phyloP scores from a whole-genome alignment of 129 eudicot species.

The Tagetes patula region DNA sequence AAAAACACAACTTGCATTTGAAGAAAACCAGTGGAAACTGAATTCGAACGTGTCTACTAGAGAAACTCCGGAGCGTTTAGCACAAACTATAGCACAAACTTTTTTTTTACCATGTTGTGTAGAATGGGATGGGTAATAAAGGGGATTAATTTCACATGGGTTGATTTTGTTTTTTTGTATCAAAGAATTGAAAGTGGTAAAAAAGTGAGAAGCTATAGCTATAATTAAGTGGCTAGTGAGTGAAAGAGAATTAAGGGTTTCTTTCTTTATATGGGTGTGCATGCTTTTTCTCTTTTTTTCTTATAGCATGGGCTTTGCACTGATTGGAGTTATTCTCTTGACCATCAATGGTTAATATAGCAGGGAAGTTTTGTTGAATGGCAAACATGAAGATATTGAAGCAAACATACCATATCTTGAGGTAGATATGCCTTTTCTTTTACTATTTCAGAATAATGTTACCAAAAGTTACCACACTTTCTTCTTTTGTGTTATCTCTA shows the following conservation, averaged over 20 bases:
- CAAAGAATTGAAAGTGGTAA: conserved; percentile 29
- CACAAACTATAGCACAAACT: no score
- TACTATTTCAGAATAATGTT: neutral
- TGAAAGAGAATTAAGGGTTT: conserved; percentile 28
- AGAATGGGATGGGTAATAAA: conserved; percentile 32
- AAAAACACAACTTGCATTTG: no score
- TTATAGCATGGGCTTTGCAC: conserved; percentile 56
- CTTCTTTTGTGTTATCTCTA: neutral
- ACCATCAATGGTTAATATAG: conserved; percentile 44
- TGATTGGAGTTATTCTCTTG: conserved; percentile 47
- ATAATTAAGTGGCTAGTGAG: conserved; percentile 30
- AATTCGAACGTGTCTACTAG: no score
- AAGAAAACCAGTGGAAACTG: no score
- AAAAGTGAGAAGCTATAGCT: conserved; percentile 41
- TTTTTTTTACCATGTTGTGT: conserved; percentile 9
- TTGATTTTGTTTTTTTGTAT: conserved; percentile 41
- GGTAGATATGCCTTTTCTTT: conserved; percentile 46
- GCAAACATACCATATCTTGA: conserved; percentile 60
- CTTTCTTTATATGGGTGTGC: conserved; percentile 41
- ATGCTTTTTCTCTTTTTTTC: conserved; percentile 28
- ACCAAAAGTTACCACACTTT: neutral
- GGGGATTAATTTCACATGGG: conserved; percentile 56
- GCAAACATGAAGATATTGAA: conserved; percentile 51
- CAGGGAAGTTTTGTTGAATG: conserved; percentile 91
- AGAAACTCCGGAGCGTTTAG: neutral